A percentile compares a stretch with the other conserved stretches of the same genome.
Conservation (phyloP, 2,329 filamentous ascomycete species). For the Boeremia lycopersici region DNA sequence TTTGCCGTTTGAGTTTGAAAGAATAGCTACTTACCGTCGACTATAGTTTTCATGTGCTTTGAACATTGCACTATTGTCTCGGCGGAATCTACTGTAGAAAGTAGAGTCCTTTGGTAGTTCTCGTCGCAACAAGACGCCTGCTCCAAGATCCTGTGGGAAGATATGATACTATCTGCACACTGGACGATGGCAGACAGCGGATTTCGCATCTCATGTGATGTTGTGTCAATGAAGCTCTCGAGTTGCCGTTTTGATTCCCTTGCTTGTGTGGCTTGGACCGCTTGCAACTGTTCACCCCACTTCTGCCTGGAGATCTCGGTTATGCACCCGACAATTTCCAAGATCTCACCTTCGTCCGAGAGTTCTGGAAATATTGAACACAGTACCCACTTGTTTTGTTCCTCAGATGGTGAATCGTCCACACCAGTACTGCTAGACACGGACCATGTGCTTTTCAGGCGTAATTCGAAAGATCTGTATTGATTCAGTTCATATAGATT, state of each 20-base stretch:
- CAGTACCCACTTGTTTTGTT: slow-evolving; percentile 38
- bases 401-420: slow-evolving; percentile 14
- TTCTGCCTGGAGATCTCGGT: slow-evolving; percentile 48
- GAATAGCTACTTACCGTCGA: slow-evolving; percentile 42
- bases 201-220: slow-evolving; percentile 52
- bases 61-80: slow-evolving; percentile 53
- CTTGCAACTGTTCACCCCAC: slow-evolving; percentile 43
- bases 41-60: slow-evolving; percentile 54
- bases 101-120: slow-evolving; percentile 21
- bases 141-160: slow-evolving; percentile 14
- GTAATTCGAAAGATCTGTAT: slow-evolving; percentile 41
- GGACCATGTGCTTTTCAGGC: slow-evolving; percentile 43
- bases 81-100: slow-evolving; percentile 41
- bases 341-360: slow-evolving; percentile 26
- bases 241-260: slow-evolving; percentile 26
- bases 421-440: background rate
- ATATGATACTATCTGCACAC: slow-evolving; percentile 47
- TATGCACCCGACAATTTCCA: slow-evolving; percentile 42
- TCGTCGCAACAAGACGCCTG: slow-evolving; percentile 12
- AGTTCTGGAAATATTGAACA: slow-evolving; percentile 39
- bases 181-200: slow-evolving; percentile 52
- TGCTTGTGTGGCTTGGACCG: slow-evolving; percentile 28
- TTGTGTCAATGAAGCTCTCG: slow-evolving; percentile 44
- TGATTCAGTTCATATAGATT: background rate
- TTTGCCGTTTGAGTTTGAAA: background rate